A percentile compares a stretch with the other conserved stretches of the same genome.
These are phyloP conservation scores for Cymbopogon citratus DNA, from an alignment of 176 grass and related monocot species.

Conservation along the genomic window DNA sequence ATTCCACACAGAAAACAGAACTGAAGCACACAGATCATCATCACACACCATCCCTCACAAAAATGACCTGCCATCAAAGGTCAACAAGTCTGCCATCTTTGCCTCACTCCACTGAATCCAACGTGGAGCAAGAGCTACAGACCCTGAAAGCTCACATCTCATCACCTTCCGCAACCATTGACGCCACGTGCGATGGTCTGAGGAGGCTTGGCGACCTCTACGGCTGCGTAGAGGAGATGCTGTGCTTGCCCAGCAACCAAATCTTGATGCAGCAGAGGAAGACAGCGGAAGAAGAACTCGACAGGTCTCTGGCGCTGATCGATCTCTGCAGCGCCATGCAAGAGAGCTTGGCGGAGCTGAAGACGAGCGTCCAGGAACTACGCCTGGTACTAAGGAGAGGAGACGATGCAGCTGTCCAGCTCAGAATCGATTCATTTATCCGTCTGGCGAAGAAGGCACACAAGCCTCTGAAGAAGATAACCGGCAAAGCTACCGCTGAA, in stretches of 20 bases:
- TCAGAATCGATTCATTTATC: constrained; percentile 21
- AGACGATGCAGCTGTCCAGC: neutral
- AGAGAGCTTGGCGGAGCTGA: constrained; percentile 23
- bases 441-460: constrained; percentile 19
- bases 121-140: constrained; percentile 36
- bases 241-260: constrained; percentile 43
- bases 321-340: constrained; percentile 34
- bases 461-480: constrained; percentile 36
- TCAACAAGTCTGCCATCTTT: constrained; percentile 41
- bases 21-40: no score
- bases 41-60: neutral
- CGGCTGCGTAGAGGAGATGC: constrained; percentile 22
- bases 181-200: neutral
- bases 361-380: constrained; percentile 22
- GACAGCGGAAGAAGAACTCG: constrained; percentile 34
- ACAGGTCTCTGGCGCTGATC: constrained; percentile 33
- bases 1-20: neutral
- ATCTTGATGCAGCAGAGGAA: constrained; percentile 5
- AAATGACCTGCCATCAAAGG: constrained; percentile 43
- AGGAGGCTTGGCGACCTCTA: constrained; percentile 27
- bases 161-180: neutral
- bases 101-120: constrained; percentile 5
- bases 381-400: constrained; percentile 28
- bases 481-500: neutral
- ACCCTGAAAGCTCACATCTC: constrained; percentile 7